These are phyloP conservation scores for Fusarium robinianum DNA, from an alignment of 2,329 filamentous ascomycete genomes.

Conservation along the genomic window DNA sequence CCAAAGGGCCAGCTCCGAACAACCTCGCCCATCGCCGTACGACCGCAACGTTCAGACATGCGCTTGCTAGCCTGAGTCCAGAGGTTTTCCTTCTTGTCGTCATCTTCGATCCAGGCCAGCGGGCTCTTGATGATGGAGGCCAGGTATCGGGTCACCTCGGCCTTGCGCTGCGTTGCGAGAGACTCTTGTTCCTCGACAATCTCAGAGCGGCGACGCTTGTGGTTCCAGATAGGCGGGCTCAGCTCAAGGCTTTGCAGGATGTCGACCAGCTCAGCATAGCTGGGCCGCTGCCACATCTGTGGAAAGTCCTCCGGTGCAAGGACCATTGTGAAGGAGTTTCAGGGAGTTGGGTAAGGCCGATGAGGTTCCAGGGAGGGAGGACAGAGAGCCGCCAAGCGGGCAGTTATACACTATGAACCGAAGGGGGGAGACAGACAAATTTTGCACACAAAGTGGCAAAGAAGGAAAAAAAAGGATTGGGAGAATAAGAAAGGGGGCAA, in stretches of 20 bases:
- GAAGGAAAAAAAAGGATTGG: constrained; percentile 1
- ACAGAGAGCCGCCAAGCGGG: not conserved
- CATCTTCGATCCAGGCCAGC: constrained; percentile 70
- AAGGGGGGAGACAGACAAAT: not conserved
- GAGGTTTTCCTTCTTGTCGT: constrained; percentile 67
- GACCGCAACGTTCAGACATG: constrained; percentile 83
- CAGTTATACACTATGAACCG: not conserved
- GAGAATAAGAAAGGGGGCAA: not conserved
- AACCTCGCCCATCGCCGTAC: constrained; percentile 64
- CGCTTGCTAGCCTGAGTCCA: constrained; percentile 81
- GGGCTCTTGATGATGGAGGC: constrained; percentile 69
- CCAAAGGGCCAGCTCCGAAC: constrained; percentile 59
- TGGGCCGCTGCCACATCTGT: constrained; percentile 79
- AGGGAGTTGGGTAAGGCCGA: not conserved
- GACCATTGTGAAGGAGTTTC: constrained; percentile 33
- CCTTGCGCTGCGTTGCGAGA: constrained; percentile 48
- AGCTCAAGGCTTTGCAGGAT: constrained; percentile 70
- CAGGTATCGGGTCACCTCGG: constrained; percentile 67
- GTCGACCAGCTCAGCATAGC: constrained; percentile 64
- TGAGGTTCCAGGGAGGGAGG: not conserved
- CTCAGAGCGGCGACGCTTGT: constrained; percentile 48
- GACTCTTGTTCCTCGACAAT: constrained; percentile 49
- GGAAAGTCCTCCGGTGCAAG: constrained; percentile 65
- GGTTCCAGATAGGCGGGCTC: constrained; percentile 70
- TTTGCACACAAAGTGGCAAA: constrained; percentile 21